Percentiles rank a stretch among this genome's conserved stretches.
These are phyloP conservation scores for Dryas octopetala DNA, from an alignment of 306 rosid genomes.

Conservation along the genomic window DNA sequence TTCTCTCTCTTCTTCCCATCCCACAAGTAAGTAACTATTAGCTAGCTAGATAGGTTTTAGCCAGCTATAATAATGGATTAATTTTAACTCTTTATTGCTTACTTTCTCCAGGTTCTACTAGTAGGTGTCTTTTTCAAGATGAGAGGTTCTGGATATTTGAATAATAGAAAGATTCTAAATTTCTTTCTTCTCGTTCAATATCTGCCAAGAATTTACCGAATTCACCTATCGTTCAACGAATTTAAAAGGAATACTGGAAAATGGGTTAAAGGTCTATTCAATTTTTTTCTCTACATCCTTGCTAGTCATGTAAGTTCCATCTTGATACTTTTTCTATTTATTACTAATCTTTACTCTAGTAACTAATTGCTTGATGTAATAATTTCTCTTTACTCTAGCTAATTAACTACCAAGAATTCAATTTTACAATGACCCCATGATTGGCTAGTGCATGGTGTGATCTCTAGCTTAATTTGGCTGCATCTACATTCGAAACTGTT, in stretches of 20 bases:
- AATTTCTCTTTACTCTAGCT: no score
- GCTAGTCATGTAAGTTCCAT: slow-evolving; percentile 32
- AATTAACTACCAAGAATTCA: no score
- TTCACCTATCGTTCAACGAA: slow-evolving; percentile 21
- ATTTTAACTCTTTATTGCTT: no score
- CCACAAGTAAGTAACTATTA: slow-evolving; percentile 6
- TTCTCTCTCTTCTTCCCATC: slow-evolving; percentile 36
- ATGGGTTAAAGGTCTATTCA: slow-evolving; percentile 25
- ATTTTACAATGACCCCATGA: no score
- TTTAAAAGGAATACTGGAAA: slow-evolving; percentile 18
- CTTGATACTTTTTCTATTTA: no score
- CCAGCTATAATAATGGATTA: neutral
- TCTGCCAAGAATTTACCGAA: slow-evolving; percentile 24
- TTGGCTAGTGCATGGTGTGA: no score
- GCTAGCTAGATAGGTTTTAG: no score
- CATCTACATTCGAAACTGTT: no score
- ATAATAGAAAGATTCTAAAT: slow-evolving; percentile 6
- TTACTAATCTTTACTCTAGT: no score
- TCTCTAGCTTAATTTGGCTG: no score
- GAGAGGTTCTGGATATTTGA: slow-evolving; percentile 10
- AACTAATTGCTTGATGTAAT: no score
- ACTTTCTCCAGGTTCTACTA: neutral
- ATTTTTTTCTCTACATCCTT: slow-evolving; percentile 31
- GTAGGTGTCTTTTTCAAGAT: slow-evolving; percentile 14
- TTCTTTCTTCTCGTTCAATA: slow-evolving; percentile 26